Percentiles rank a stretch among this genome's conserved stretches.
Evolutionary conservation across 768 basidiomycete species (phyloP).

Genomic region (Leccinum subtestaceum): DNA sequence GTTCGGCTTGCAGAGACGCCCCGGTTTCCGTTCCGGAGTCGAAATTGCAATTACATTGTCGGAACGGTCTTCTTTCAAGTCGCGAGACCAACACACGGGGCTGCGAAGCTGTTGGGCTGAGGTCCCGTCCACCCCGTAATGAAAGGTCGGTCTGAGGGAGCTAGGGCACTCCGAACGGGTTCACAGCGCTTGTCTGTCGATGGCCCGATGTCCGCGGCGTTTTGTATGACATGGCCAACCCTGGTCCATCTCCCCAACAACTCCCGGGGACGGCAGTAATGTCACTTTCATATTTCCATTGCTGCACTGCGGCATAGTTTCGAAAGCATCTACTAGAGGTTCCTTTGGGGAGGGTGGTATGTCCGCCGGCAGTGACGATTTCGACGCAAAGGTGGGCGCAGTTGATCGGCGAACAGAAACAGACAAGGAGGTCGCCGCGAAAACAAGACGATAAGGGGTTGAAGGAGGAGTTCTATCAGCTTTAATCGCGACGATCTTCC

Average conservation of each 20-base stretch:
- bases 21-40: constrained; percentile 4
- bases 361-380: not conserved
- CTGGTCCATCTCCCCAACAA: constrained; percentile 9
- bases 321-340: constrained; percentile 1
- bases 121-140: constrained; percentile 21
- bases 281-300: constrained; percentile 1
- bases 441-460: constrained; percentile 4
- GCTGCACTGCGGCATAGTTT: not conserved
- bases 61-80: constrained; percentile 6
- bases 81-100: constrained; percentile 12
- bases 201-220: constrained; percentile 29
- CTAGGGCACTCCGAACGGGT: constrained; percentile 9
- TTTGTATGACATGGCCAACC: constrained; percentile 3
- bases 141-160: constrained; percentile 17
- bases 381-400: constrained; percentile 6
- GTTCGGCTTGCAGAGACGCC: not conserved
- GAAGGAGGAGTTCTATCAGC: constrained; percentile 21
- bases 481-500: constrained; percentile 23
- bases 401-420: constrained; percentile 26
- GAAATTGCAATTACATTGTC: not conserved
- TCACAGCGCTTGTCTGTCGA: constrained; percentile 11
- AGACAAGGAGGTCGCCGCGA: constrained; percentile 6
- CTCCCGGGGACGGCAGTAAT: constrained; percentile 5
- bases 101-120: constrained; percentile 9
- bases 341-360: constrained; percentile 1